Conservation (phyloP, 305 asterid species). For the Solanum aculeatissimum region DNA sequence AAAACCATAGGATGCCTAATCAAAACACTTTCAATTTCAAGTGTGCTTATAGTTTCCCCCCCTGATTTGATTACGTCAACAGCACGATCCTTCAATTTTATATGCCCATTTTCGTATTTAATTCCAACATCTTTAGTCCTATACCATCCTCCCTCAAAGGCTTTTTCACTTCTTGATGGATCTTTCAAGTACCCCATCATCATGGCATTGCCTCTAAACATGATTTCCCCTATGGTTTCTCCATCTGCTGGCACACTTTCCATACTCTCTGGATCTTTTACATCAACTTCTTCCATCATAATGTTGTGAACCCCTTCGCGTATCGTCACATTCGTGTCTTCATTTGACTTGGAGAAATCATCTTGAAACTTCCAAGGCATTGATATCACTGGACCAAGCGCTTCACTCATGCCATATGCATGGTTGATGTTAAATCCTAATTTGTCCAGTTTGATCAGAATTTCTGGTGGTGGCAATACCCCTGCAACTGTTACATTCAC, state of each 20-base stretch:
- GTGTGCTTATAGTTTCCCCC: slow-evolving; percentile 12
- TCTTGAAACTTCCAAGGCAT: not conserved
- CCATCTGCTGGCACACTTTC: slow-evolving; percentile 29
- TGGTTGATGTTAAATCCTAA: slow-evolving; percentile 9
- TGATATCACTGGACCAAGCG: slow-evolving; percentile 23
- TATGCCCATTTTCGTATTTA: slow-evolving; percentile 13
- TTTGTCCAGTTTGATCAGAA: slow-evolving; percentile 2
- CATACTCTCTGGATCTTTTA: slow-evolving; percentile 26
- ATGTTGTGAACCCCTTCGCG: slow-evolving; percentile 11
- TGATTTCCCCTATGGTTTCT: slow-evolving; percentile 28
- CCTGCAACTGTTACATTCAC: slow-evolving; percentile 27
- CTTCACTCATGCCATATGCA: slow-evolving; percentile 37
- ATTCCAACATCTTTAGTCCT: slow-evolving; percentile 32
- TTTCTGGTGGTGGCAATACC: slow-evolving; percentile 3
- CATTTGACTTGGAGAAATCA: not conserved
- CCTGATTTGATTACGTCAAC: slow-evolving; percentile 8
- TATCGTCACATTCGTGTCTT: not conserved
- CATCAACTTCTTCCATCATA: slow-evolving; percentile 15
- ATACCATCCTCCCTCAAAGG: slow-evolving; percentile 34
- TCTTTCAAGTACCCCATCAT: slow-evolving; percentile 27
- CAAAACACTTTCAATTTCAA: slow-evolving; percentile 20
- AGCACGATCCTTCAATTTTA: slow-evolving; percentile 18
- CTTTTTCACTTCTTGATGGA: slow-evolving; percentile 9
- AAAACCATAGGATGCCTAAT: slow-evolving; percentile 23
- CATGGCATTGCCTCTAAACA: slow-evolving; percentile 23